Evolutionary conservation across 83 land plant species (phyloP).

Genomic region (Thuja plicata): DNA sequence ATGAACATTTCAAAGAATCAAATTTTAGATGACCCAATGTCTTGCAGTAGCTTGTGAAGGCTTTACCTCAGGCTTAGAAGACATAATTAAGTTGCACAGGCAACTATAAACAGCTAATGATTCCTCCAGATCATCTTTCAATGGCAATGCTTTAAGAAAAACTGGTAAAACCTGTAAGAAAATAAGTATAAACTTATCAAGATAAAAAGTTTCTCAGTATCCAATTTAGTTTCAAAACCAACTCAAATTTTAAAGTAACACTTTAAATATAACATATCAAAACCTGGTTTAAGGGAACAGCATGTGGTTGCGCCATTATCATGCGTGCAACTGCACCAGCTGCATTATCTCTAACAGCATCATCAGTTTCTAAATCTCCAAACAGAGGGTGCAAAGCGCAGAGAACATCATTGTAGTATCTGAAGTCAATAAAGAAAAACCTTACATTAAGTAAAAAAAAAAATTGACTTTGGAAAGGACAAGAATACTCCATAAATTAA

Average conservation of each 20-base stretch:
- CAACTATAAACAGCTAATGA: constrained; percentile 79
- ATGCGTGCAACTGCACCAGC: constrained; percentile 97
- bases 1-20: background rate
- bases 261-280: background rate
- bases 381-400: constrained; percentile 81
- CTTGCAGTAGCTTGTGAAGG: background rate
- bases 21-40: background rate
- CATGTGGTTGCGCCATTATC: constrained; percentile 86
- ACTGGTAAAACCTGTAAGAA: constrained; percentile 81
- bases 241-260: background rate
- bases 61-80: constrained; percentile 79
- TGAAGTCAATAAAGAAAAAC: constrained; percentile 30
- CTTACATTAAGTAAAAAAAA: background rate
- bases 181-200: constrained; percentile 6
- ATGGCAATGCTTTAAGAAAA: constrained; percentile 72
- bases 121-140: constrained; percentile 91
- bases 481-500: background rate
- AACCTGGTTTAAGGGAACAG: constrained; percentile 86
- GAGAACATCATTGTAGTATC: constrained; percentile 74
- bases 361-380: constrained; percentile 83
- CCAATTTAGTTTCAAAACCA: background rate
- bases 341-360: constrained; percentile 95
- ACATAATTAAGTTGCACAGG: constrained; percentile 59
- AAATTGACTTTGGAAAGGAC: background rate
- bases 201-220: background rate